Percentiles rank a stretch among this genome's conserved stretches.
phyloP scores from a whole-genome alignment of 78 protist species.

The Bodo saltans region DNA sequence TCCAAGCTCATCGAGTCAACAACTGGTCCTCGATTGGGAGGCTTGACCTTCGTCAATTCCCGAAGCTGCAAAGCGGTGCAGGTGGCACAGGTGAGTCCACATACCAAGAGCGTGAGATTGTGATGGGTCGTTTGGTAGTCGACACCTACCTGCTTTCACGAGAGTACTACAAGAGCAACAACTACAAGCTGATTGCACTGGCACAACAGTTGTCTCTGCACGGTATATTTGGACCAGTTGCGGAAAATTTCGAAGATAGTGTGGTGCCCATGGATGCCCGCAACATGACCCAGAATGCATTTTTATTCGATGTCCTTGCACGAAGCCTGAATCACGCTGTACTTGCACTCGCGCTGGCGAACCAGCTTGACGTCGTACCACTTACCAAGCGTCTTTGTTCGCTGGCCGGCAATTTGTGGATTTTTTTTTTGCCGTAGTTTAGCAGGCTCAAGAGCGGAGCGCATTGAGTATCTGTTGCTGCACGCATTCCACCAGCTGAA shows the following conservation, averaged over 20 bases:
- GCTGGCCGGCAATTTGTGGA: constrained; percentile 83
- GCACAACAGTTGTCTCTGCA: background rate
- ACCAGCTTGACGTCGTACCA: constrained; percentile 54
- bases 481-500: constrained; percentile 83
- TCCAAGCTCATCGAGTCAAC: constrained; percentile 46
- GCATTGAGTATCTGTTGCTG: constrained; percentile 89
- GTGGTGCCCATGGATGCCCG: background rate
- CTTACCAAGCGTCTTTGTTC: constrained; percentile 87
- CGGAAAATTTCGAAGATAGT: background rate
- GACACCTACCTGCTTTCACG: constrained; percentile 29
- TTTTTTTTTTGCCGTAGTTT: no score
- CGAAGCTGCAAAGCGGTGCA: constrained; percentile 22
- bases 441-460: constrained; percentile 86
- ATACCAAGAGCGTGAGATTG: constrained; percentile 26
- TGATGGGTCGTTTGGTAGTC: constrained; percentile 28
- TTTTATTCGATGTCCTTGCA: background rate
- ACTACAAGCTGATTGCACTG: constrained; percentile 23
- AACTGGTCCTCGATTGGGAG: constrained; percentile 86
- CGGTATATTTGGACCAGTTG: background rate
- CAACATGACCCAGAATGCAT: background rate
- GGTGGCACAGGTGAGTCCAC: constrained; percentile 17
- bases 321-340: constrained; percentile 56
- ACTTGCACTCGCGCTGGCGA: background rate
- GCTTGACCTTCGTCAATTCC: constrained; percentile 33
- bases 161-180: constrained; percentile 25